phyloP scores from a whole-genome alignment of 257 asterid species.

The Coffea canephora region DNA sequence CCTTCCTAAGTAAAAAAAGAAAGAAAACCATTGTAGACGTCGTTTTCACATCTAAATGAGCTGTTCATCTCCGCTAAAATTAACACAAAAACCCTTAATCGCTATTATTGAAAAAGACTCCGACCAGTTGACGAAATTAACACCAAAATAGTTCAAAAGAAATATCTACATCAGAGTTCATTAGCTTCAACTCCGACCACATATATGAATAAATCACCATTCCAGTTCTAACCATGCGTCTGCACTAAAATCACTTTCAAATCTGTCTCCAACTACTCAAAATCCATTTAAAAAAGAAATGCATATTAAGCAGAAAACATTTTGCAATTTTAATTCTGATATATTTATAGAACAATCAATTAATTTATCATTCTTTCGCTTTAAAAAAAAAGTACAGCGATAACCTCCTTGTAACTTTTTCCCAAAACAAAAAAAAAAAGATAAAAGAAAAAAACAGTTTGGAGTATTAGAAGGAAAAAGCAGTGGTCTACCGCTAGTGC shows the following conservation, averaged over 20 bases:
- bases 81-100: conserved; percentile 14
- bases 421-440: no score
- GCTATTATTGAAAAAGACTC: conserved; percentile 26
- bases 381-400: not conserved
- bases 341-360: not conserved
- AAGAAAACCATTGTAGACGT: conserved; percentile 1
- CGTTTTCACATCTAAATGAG: conserved; percentile 20
- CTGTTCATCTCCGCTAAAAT: conserved; percentile 28
- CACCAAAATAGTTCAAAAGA: conserved; percentile 9
- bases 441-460: not conserved
- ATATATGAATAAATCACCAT: not conserved
- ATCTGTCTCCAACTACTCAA: not conserved
- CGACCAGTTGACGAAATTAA: conserved; percentile 8
- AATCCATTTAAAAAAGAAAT: not conserved
- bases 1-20: not conserved
- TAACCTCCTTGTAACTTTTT: not conserved
- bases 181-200: conserved; percentile 3
- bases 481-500: conserved; percentile 48
- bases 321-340: not conserved
- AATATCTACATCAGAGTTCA: not conserved
- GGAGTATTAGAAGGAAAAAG: not conserved
- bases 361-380: not conserved
- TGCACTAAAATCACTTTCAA: conserved; percentile 11
- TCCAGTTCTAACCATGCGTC: not conserved
- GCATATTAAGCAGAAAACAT: not conserved